These are phyloP conservation scores for Ogataea populi-albae DNA, from an alignment of 805 yeast genomes.

Conservation along the genomic window DNA sequence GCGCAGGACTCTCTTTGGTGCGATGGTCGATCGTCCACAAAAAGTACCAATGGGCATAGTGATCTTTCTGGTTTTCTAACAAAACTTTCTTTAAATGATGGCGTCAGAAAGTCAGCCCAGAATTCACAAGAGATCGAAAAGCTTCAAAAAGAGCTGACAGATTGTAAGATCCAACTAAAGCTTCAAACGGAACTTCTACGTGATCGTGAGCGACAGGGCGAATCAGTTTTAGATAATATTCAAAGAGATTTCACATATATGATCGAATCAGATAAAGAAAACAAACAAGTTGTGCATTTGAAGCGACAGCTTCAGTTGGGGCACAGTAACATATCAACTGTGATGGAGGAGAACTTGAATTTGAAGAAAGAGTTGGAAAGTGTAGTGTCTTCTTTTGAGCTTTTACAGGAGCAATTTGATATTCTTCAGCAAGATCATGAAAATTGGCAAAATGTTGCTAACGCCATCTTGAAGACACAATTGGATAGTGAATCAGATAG, in stretches of 20 bases:
- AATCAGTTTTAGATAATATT: conserved; percentile 15
- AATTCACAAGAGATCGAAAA: conserved; percentile 23
- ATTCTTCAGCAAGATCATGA: conserved; percentile 16
- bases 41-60: background rate
- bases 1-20: conserved; percentile 12
- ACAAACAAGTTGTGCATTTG: too few relatives aligned
- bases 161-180: conserved; percentile 34
- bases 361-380: conserved; percentile 20
- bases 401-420: conserved; percentile 17
- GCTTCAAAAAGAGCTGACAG: conserved; percentile 31
- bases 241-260: conserved; percentile 12
- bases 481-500: conserved; percentile 2
- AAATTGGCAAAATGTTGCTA: conserved; percentile 17
- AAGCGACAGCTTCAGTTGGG: too few relatives aligned
- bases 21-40: background rate
- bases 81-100: background rate
- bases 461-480: too few relatives aligned
- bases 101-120: conserved; percentile 10
- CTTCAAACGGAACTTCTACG: conserved; percentile 31
- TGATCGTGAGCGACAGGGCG: conserved; percentile 20
- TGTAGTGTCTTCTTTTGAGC: conserved; percentile 15
- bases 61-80: background rate
- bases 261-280: conserved; percentile 1
- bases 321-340: too few relatives aligned
- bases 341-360: conserved; percentile 4